phyloP scores from a whole-genome alignment of 2,329 filamentous ascomycete species.

The Emericellopsis atlantica region DNA sequence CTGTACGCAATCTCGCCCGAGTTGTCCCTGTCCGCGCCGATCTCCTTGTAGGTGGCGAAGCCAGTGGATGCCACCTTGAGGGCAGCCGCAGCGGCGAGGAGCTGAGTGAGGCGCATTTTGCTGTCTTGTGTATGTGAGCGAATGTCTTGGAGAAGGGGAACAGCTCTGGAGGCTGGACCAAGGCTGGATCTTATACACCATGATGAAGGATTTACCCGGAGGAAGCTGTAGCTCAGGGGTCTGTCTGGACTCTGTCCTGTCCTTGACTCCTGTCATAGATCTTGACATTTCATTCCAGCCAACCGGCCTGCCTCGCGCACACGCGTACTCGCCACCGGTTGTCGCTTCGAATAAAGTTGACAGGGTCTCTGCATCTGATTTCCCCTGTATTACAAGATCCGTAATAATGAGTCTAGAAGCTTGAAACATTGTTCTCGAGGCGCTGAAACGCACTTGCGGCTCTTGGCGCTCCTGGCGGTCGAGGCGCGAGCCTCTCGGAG shows the following conservation, averaged over 20 bases:
- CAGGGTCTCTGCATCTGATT: neutral
- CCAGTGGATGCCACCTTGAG: slow-evolving; percentile 1
- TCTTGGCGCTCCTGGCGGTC: neutral
- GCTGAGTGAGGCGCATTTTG: neutral
- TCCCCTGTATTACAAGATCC: too few species aligned
- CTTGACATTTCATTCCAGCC: neutral
- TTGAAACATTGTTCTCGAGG: neutral
- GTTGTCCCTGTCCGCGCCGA: slow-evolving; percentile 5
- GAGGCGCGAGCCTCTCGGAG: neutral
- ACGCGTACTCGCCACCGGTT: neutral
- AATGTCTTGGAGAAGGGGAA: neutral
- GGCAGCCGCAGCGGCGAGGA: neutral
- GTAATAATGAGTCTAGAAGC: too few species aligned
- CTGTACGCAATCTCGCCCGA: slow-evolving; percentile 3
- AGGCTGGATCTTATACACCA: neutral
- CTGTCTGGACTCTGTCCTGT: too few species aligned
- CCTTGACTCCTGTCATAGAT: neutral
- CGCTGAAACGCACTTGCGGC: neutral
- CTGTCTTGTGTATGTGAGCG: neutral
- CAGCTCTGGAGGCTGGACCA: neutral
- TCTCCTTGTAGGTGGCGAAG: slow-evolving; percentile 7
- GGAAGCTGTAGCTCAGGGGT: neutral
- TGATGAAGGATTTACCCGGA: neutral
- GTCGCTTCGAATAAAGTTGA: neutral
- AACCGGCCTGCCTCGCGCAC: neutral